phyloP scores from a whole-genome alignment of 306 rosid genomes.

The Citrullus amarus region DNA sequence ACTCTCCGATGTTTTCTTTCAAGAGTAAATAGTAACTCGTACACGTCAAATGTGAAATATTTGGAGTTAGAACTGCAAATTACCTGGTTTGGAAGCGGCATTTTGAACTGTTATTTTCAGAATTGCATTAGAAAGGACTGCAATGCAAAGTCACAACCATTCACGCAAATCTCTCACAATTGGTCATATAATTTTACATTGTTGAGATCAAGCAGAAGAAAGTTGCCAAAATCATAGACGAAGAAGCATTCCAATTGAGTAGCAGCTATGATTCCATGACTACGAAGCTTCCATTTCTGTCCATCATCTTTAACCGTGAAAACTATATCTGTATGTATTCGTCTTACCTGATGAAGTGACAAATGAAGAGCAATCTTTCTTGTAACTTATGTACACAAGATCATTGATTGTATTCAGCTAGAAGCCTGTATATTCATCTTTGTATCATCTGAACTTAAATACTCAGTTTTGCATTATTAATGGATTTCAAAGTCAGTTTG shows the following conservation, averaged over 20 bases:
- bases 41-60: neutral
- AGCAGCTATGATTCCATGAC: neutral
- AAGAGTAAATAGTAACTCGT: constrained; percentile 2
- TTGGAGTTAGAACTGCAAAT: neutral
- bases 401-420: constrained; percentile 1
- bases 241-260: neutral
- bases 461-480: neutral
- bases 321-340: neutral
- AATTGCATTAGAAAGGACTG: neutral
- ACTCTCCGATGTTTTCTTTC: neutral
- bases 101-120: neutral
- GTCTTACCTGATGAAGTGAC: neutral
- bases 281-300: neutral
- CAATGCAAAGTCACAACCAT: neutral
- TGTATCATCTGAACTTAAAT: neutral
- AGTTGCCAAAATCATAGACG: neutral
- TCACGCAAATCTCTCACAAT: neutral
- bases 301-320: neutral
- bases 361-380: neutral
- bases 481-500: neutral
- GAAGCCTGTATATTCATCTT: neutral
- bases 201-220: neutral
- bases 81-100: neutral
- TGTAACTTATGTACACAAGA: constrained; percentile 7
- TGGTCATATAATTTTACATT: neutral